Percentiles rank a stretch among this genome's conserved stretches.
Evolutionary conservation across 495 filamentous ascomycete species (phyloP).

Genomic region (Chaetomium cochliodes): DNA sequence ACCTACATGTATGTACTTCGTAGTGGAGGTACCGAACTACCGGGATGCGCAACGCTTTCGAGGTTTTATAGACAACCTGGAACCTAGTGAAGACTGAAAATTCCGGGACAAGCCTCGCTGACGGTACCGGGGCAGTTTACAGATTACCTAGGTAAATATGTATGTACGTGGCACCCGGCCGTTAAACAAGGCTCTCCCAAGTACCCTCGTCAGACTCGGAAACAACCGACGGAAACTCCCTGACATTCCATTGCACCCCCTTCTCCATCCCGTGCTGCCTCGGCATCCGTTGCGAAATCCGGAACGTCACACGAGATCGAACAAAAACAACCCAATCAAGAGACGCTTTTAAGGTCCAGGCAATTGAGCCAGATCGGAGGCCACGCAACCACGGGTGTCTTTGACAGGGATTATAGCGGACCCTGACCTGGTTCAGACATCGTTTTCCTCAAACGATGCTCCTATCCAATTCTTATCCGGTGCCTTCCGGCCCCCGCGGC

Average conservation of each 20-base stretch:
- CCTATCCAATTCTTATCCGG: not conserved
- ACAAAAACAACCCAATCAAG: not conserved
- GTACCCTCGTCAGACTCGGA: too few species aligned
- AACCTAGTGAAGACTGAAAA: too few species aligned
- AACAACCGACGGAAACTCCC: not conserved
- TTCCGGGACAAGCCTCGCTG: too few species aligned
- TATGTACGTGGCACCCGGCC: too few species aligned
- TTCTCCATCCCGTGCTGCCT: not conserved
- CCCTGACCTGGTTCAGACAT: not conserved
- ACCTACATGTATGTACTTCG: too few species aligned
- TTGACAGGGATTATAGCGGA: not conserved
- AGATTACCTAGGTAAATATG: too few species aligned
- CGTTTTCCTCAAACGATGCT: not conserved
- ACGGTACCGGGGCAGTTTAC: too few species aligned
- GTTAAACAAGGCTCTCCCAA: too few species aligned
- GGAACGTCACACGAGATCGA: not conserved
- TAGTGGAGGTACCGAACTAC: too few species aligned
- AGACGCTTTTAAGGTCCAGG: not conserved
- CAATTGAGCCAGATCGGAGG: not conserved
- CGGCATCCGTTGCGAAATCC: not conserved
- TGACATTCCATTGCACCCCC: not conserved
- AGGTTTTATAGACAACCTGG: too few species aligned
- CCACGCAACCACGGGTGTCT: not conserved
- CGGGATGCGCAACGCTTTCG: too few species aligned
- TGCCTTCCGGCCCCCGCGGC: not conserved